Evolutionary conservation across 768 basidiomycete species (phyloP).

Genomic region (Rhodotorula diobovata): DNA sequence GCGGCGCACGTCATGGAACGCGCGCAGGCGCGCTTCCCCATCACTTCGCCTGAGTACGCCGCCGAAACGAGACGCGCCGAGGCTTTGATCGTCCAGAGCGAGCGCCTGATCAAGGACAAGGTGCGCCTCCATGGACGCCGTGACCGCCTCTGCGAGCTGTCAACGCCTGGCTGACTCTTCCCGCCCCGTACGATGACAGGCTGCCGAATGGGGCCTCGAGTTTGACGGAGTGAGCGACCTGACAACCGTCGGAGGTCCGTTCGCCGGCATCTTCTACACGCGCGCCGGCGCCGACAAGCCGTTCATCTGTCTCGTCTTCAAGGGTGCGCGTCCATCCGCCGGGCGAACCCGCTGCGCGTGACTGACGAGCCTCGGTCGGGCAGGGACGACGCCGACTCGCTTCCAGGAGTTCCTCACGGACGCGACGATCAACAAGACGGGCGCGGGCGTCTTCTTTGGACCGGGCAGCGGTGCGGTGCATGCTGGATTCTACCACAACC

Average conservation of each 20-base stretch:
- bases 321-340: not conserved
- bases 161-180: no score
- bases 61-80: not conserved
- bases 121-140: not conserved
- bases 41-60: not conserved
- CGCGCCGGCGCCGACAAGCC: not conserved
- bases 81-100: not conserved
- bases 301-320: slow-evolving; percentile 31
- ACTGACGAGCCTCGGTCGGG: not conserved
- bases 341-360: no score
- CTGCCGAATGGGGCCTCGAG: slow-evolving; percentile 3
- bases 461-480: slow-evolving; percentile 10
- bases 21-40: not conserved
- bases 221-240: slow-evolving; percentile 28
- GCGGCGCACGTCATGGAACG: slow-evolving; percentile 4
- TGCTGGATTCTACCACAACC: slow-evolving; percentile 23
- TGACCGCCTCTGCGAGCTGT: no score
- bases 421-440: slow-evolving; percentile 18
- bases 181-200: not conserved
- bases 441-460: slow-evolving; percentile 22
- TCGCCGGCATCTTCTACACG: slow-evolving; percentile 24
- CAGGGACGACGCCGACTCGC: slow-evolving; percentile 24
- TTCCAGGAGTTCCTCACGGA: slow-evolving; percentile 29
- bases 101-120: slow-evolving; percentile 17
- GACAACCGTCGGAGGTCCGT: slow-evolving; percentile 6